These are phyloP conservation scores for Cystofilobasidium macerans DNA, from an alignment of 768 basidiomycete species.

Conservation along the genomic window DNA sequence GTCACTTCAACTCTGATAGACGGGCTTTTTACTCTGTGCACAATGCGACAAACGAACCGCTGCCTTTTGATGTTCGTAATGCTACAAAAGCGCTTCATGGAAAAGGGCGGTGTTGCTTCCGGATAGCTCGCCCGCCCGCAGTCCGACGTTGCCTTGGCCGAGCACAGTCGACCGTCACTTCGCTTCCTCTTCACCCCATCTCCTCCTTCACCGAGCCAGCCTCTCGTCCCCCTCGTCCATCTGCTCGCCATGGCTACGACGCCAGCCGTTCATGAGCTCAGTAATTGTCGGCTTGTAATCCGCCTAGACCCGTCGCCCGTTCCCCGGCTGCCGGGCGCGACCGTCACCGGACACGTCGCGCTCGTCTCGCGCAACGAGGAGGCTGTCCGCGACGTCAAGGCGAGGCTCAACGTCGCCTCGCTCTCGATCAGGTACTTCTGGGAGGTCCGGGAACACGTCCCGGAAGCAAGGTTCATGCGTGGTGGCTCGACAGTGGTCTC, in stretches of 20 bases:
- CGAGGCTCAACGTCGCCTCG: not conserved
- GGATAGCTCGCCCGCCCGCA: too few relatives aligned
- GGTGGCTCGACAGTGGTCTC: constrained; percentile 6
- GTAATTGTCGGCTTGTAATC: not conserved
- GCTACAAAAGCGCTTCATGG: too few relatives aligned
- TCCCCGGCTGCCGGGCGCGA: constrained; percentile 1
- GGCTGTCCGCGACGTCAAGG: constrained; percentile 19
- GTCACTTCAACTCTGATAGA: too few relatives aligned
- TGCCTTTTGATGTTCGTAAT: too few relatives aligned
- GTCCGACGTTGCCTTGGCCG: too few relatives aligned
- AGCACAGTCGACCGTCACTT: too few relatives aligned
- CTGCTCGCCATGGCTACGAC: not conserved
- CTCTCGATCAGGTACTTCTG: constrained; percentile 5
- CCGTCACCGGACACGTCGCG: not conserved
- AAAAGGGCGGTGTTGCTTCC: too few relatives aligned
- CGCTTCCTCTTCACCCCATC: not conserved
- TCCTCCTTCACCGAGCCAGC: not conserved
- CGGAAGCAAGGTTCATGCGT: not conserved
- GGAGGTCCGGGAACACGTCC: constrained; percentile 10
- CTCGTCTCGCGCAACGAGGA: constrained; percentile 19
- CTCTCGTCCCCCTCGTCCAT: not conserved
- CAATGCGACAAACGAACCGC: too few relatives aligned
- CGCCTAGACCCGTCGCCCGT: not conserved
- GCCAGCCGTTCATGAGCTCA: not conserved
- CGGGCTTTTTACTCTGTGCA: too few relatives aligned